Percentiles rank a stretch among this genome's conserved stretches.
phyloP scores from a whole-genome alignment of 2,329 filamentous ascomycete species.

The Herpotrichia juniperi region DNA sequence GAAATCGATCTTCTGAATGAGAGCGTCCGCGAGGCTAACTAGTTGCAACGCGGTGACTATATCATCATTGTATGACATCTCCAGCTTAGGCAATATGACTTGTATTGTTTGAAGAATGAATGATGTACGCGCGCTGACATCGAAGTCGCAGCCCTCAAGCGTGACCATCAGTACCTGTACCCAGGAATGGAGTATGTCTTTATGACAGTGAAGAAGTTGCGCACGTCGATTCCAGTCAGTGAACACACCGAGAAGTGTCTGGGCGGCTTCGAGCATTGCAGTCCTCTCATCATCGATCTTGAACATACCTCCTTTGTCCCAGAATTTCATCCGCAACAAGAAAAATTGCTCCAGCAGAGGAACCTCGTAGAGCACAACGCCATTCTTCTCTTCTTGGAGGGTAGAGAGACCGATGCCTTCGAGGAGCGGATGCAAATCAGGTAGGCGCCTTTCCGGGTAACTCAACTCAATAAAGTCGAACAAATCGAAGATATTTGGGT shows the following conservation, averaged over 20 bases:
- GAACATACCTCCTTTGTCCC: constrained; percentile 51
- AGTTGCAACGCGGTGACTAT: constrained; percentile 75
- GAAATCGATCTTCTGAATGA: constrained; percentile 75
- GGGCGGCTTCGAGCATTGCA: constrained; percentile 56
- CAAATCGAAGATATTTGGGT: constrained; percentile 84
- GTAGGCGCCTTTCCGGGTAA: constrained; percentile 52
- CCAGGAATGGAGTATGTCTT: constrained; percentile 80
- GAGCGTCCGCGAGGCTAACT: constrained; percentile 73
- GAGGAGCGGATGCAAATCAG: constrained; percentile 66
- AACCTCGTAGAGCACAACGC: constrained; percentile 68
- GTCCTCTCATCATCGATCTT: constrained; percentile 41
- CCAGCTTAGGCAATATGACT: constrained; percentile 84
- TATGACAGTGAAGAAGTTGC: constrained; percentile 61
- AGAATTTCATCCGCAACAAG: constrained; percentile 69
- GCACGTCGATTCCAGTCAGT: constrained; percentile 67
- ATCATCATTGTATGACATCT: constrained; percentile 73
- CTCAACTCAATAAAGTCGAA: constrained; percentile 85
- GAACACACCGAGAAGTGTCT: constrained; percentile 63
- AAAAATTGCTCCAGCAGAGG: constrained; percentile 76
- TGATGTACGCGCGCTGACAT: constrained; percentile 70
- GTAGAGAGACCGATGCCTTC: constrained; percentile 69
- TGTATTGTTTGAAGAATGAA: constrained; percentile 89
- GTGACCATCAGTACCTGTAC: constrained; percentile 82
- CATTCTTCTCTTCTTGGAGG: constrained; percentile 65
- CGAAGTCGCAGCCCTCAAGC: constrained; percentile 81